phyloP scores from a whole-genome alignment of 1,284 basidiomycete genomes.

The Ustilago crameri region DNA sequence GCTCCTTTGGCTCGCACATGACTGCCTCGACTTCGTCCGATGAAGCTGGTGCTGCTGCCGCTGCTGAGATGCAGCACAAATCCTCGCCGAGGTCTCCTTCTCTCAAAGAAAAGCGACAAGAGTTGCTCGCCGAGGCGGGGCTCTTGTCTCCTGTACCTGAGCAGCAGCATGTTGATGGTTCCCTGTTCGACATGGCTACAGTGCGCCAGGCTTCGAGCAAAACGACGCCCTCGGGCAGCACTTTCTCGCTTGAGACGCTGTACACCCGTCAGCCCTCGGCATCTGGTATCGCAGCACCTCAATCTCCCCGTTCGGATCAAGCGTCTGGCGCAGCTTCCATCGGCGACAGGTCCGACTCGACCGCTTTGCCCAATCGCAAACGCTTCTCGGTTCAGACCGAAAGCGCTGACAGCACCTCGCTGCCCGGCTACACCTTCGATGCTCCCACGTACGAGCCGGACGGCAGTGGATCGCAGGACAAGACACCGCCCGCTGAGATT shows the following conservation, averaged over 20 bases:
- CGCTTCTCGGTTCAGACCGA: conserved; percentile 38
- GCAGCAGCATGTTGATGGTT: conserved; percentile 23
- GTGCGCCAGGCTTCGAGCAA: conserved; percentile 8
- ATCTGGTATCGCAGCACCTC: conserved; percentile 5
- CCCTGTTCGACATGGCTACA: conserved; percentile 38
- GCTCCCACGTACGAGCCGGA: conserved; percentile 15
- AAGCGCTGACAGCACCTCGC: conserved; percentile 31
- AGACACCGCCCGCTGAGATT: neutral
- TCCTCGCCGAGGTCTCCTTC: neutral
- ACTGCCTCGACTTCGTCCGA: conserved; percentile 34
- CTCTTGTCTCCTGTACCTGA: conserved; percentile 14
- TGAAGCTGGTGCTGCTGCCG: conserved; percentile 17
- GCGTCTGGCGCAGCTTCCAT: conserved; percentile 38
- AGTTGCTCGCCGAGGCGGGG: conserved; percentile 14
- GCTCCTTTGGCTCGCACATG: conserved; percentile 20
- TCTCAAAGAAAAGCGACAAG: conserved; percentile 6
- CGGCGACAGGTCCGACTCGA: conserved; percentile 28
- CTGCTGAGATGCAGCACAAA: conserved; percentile 15
- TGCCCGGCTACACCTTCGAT: conserved; percentile 30
- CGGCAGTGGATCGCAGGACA: conserved; percentile 1
- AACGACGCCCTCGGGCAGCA: neutral
- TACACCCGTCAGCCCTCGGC: conserved; percentile 10
- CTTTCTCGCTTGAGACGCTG: conserved; percentile 29
- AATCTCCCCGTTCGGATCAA: conserved; percentile 35
- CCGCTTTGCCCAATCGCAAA: conserved; percentile 29